These are phyloP conservation scores for Hymenoscyphus infarciens DNA, from an alignment of 2,329 filamentous ascomycete genomes.

Conservation along the genomic window DNA sequence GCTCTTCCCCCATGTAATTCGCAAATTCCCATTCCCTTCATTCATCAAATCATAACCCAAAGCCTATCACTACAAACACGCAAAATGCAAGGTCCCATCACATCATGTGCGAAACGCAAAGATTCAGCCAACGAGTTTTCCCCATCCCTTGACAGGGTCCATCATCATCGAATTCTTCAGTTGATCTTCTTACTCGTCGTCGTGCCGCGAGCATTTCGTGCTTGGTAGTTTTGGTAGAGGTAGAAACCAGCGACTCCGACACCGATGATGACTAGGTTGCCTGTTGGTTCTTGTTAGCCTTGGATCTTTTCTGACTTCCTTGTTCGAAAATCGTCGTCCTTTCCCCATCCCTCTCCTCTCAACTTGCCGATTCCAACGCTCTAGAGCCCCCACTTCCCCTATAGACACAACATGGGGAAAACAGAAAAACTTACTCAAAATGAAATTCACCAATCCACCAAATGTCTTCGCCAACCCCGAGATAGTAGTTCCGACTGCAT, in stretches of 20 bases:
- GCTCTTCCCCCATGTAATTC: not conserved
- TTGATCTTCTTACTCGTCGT: not conserved
- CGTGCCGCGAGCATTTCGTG: conserved; percentile 18
- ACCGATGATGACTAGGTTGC: conserved; percentile 32
- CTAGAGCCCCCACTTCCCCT: rapidly evolving
- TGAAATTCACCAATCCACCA: conserved; percentile 32
- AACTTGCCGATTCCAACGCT: not conserved
- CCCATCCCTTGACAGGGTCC: no score
- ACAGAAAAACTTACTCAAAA: conserved; percentile 25
- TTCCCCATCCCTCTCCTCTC: no score
- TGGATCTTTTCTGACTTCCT: not conserved
- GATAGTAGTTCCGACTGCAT: conserved; percentile 25
- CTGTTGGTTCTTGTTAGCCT: conserved; percentile 12
- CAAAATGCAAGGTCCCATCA: not conserved
- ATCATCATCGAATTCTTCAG: not conserved
- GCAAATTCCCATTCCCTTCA: not conserved
- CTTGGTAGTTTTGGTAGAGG: conserved; percentile 28
- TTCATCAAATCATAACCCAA: not conserved
- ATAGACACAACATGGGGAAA: not conserved
- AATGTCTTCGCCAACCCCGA: conserved; percentile 30
- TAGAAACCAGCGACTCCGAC: conserved; percentile 22
- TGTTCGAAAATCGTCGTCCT: no score
- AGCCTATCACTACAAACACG: not conserved
- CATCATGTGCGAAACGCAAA: not conserved
- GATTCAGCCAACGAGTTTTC: no score